Base-by-base conservation (phyloP, 2,329 filamentous ascomycete species). In the Pseudogymnoascus destructans region DNA sequence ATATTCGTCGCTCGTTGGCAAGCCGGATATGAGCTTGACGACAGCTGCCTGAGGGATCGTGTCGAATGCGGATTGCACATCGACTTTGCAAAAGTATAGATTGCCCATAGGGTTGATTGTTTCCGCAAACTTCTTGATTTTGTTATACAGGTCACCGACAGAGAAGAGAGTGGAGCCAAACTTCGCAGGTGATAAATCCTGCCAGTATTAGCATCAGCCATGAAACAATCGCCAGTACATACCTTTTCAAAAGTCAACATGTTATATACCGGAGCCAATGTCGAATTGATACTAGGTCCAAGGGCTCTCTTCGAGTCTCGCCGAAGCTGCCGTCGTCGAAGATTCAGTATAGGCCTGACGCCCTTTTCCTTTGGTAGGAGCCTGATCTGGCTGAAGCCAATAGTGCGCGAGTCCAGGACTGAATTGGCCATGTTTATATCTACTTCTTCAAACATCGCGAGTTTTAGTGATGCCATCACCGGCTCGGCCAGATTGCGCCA, bases 51-150 rank as follows among this genome's bases (percentile, higher is more conserved):
- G 93, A 0, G 93, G 93, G 46, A 98, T 96, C 0, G 87, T 95
- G 70, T 98, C 93, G 69, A 96, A 98, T 65, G 92, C 95, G 1
- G 89, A 83, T 68, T 88, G 81, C 17, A 98, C 91, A 67, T 98
- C 93, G 10, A 95, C 76, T 69, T 98, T 98, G 61, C 85, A 91
- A 71, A 97, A 95, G 71, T 87, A 97, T 1, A 96, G 72, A 7
- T 68, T 65, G 0, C 71, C 65, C 0, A 63, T 62, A 1, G 70
- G 59, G 0, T 71, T 70, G 9, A 86, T 68, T 0, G 63, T 70
- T 1, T 71, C 65, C 62, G 85, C 86, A 73, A 95, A 97, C 0
- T 63, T 66, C 61, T 85, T 86, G 19, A 98, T 72, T 17, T 82
- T 84, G 10, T 75, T 73, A 64, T 93, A 89, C 40, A 98, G 82